Conservation (phyloP, 345 rosid species). For the Conringia planisiliqua region DNA sequence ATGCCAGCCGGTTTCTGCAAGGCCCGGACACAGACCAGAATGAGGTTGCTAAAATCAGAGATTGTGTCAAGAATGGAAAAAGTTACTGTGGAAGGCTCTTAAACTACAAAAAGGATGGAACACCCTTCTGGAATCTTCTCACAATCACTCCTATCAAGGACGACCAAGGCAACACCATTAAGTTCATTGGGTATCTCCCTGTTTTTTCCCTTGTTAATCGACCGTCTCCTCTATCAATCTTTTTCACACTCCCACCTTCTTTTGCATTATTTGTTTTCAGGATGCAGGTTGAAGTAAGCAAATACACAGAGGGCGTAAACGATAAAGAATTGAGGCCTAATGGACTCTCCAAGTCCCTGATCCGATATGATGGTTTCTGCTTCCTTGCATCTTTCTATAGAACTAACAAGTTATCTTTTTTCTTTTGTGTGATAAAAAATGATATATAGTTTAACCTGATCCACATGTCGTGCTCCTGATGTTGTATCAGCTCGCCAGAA, state of each 20-base stretch:
- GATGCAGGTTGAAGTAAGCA: slow-evolving; percentile 99
- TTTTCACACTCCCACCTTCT: neutral
- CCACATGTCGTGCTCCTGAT: slow-evolving; percentile 15
- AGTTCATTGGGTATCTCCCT: slow-evolving; percentile 72
- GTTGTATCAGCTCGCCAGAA: slow-evolving; percentile 74
- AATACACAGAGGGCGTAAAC: slow-evolving; percentile 80
- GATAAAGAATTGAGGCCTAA: slow-evolving; percentile 82
- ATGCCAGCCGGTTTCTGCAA: slow-evolving; percentile 90
- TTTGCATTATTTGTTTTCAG: slow-evolving; percentile 38
- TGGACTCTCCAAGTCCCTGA: slow-evolving; percentile 76
- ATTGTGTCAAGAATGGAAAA: slow-evolving; percentile 62
- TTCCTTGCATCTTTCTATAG: slow-evolving; percentile 10
- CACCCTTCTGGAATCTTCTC: slow-evolving; percentile 97
- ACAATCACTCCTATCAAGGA: slow-evolving; percentile 92
- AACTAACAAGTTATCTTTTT: neutral
- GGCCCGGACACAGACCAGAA: slow-evolving; percentile 79
- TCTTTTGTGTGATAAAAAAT: neutral
- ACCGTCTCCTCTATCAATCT: neutral
- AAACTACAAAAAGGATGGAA: slow-evolving; percentile 89
- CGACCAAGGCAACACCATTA: slow-evolving; percentile 69
- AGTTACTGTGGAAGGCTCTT: slow-evolving; percentile 90
- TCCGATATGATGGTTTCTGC: slow-evolving; percentile 81
- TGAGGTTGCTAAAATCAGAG: slow-evolving; percentile 76
- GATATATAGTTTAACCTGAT: neutral
- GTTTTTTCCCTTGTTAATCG: neutral